Percentiles rank a stretch among this genome's conserved stretches.
Conservation (phyloP, 495 filamentous ascomycete genomes). For the Daldinia caldariorum region DNA sequence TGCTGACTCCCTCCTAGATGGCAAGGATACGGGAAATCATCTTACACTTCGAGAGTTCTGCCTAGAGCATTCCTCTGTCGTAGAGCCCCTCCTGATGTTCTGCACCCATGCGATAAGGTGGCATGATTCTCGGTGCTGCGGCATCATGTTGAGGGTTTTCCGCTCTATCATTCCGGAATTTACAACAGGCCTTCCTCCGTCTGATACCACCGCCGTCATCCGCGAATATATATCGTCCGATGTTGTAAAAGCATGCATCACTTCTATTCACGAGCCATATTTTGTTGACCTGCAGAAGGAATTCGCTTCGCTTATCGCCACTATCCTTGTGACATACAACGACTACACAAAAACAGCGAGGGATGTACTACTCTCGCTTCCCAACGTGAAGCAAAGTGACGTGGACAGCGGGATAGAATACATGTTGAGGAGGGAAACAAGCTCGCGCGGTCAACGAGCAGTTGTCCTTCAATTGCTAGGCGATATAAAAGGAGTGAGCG, state of each 20-base stretch:
- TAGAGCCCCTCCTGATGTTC: constrained; percentile 90
- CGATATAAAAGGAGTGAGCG: constrained; percentile 84
- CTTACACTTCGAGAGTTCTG: constrained; percentile 80
- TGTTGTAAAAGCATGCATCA: constrained; percentile 82
- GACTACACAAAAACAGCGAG: constrained; percentile 67
- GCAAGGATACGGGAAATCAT: constrained; percentile 46
- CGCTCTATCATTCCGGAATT: constrained; percentile 83
- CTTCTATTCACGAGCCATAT: constrained; percentile 91
- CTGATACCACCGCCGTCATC: constrained; percentile 67
- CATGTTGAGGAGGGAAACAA: constrained; percentile 58
- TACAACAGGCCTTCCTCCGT: constrained; percentile 52
- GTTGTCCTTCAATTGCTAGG: constrained; percentile 88
- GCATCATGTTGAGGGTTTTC: constrained; percentile 83
- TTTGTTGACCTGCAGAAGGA: constrained; percentile 98
- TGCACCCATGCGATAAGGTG: constrained; percentile 89
- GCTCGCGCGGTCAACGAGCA: constrained; percentile 79
- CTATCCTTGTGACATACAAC: constrained; percentile 80
- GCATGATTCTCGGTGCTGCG: constrained; percentile 89
- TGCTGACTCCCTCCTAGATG: constrained; percentile 1
- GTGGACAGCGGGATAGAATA: constrained; percentile 70
- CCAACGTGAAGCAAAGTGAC: constrained; percentile 63
- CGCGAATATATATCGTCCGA: constrained; percentile 91
- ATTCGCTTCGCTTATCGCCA: constrained; percentile 85
- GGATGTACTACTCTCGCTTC: constrained; percentile 62
- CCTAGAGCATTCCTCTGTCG: constrained; percentile 76